phyloP scores from a whole-genome alignment of 768 basidiomycete genomes.

The Neoboletus brunneissimus region DNA sequence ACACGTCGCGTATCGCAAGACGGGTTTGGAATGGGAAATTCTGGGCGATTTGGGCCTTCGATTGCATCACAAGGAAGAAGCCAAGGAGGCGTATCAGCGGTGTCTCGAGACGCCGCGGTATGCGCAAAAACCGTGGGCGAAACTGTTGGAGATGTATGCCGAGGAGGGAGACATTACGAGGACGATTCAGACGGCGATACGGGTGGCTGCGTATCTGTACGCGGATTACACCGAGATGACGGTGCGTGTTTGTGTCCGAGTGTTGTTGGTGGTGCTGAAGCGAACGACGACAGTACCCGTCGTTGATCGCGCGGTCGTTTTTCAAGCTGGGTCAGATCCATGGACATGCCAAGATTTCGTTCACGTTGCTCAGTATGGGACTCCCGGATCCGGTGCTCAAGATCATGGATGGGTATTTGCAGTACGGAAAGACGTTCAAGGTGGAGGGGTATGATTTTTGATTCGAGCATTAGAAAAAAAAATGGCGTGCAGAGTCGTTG shows the following conservation, averaged over 20 bases:
- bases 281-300: slow-evolving; percentile 58
- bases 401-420: slow-evolving; percentile 90
- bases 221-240: slow-evolving; percentile 89
- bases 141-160: slow-evolving; percentile 94
- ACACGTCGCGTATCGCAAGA: slow-evolving; percentile 96
- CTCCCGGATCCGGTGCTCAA: slow-evolving; percentile 86
- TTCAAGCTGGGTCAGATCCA: slow-evolving; percentile 94
- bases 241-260: slow-evolving; percentile 42
- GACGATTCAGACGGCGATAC: slow-evolving; percentile 86
- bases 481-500: too few species aligned
- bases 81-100: slow-evolving; percentile 95
- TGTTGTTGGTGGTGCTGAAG: background rate
- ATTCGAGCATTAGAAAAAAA: slow-evolving; percentile 3
- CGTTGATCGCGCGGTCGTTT: slow-evolving; percentile 82
- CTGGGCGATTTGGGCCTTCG: slow-evolving; percentile 90
- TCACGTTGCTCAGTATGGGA: slow-evolving; percentile 91
- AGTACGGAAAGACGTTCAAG: slow-evolving; percentile 84
- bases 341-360: slow-evolving; percentile 91
- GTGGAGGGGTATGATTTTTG: slow-evolving; percentile 84
- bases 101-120: slow-evolving; percentile 87
- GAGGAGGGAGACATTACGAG: slow-evolving; percentile 94
- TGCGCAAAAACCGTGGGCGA: slow-evolving; percentile 89
- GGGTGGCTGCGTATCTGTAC: slow-evolving; percentile 89
- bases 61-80: slow-evolving; percentile 97
- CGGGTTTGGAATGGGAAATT: slow-evolving; percentile 97